Evolutionary conservation across 2,329 filamentous ascomycete species (phyloP).

Genomic region (Verticillium zaregamsianum): DNA sequence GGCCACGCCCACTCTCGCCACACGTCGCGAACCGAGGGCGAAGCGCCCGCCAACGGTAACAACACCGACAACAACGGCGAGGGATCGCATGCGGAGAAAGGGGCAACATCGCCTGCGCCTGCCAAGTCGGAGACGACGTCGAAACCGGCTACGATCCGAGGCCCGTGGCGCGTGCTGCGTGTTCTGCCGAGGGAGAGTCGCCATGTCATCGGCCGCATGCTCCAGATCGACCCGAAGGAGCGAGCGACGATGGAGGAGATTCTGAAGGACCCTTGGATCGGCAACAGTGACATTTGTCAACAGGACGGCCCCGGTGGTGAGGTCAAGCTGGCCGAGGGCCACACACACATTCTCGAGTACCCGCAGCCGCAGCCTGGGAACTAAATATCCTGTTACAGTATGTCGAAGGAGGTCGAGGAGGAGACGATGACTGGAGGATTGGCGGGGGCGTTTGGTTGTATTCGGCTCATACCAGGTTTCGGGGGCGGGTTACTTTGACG

Average conservation of each 20-base stretch:
- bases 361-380: constrained; percentile 38
- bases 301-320: constrained; percentile 64
- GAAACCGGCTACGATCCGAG: constrained; percentile 58
- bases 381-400: neutral
- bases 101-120: constrained; percentile 8
- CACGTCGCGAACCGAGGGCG: constrained; percentile 4
- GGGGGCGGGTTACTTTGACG: neutral
- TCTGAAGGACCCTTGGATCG: constrained; percentile 85
- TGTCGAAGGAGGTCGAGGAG: neutral
- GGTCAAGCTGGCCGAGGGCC: constrained; percentile 69
- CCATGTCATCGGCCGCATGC: constrained; percentile 87
- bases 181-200: constrained; percentile 85
- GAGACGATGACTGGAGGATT: constrained; percentile 1
- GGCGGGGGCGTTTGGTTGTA: neutral
- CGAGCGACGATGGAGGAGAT: constrained; percentile 85
- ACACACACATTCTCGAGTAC: constrained; percentile 82
- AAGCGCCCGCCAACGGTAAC: neutral
- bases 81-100: neutral
- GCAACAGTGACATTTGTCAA: constrained; percentile 75
- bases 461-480: neutral
- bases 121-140: constrained; percentile 62
- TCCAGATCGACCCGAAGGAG: constrained; percentile 79
- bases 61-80: constrained; percentile 4
- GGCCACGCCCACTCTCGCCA: constrained; percentile 10
- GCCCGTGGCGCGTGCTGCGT: constrained; percentile 85